A percentile compares a stretch with the other conserved stretches of the same genome.
These are phyloP conservation scores for Fraxinus greggii DNA, from an alignment of 305 asterid genomes.

Conservation along the genomic window DNA sequence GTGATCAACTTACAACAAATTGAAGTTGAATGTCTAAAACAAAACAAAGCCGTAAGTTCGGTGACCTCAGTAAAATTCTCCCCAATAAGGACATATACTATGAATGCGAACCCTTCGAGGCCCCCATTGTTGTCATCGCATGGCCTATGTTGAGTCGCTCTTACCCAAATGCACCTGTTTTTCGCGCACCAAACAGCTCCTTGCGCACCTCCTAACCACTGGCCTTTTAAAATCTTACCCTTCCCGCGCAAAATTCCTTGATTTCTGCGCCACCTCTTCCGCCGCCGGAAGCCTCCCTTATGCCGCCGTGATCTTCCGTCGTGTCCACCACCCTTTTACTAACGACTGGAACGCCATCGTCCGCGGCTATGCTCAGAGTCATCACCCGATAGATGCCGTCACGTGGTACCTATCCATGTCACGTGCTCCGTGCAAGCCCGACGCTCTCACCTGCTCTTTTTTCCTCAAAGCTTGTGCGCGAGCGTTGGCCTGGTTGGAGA, in stretches of 20 bases:
- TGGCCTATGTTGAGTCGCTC: slow-evolving; percentile 62
- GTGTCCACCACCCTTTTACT: slow-evolving; percentile 49
- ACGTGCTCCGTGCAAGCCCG: slow-evolving; percentile 64
- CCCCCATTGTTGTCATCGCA: slow-evolving; percentile 2
- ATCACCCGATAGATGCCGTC: slow-evolving; percentile 57
- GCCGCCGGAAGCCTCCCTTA: slow-evolving; percentile 55
- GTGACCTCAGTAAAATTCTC: not conserved
- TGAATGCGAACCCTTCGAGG: not conserved
- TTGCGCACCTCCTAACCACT: slow-evolving; percentile 72
- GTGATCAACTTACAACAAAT: not conserved
- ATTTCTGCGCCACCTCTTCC: slow-evolving; percentile 56
- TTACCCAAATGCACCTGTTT: slow-evolving; percentile 57
- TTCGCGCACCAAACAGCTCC: slow-evolving; percentile 60
- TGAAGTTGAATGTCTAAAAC: not conserved
- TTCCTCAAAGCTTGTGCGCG: slow-evolving; percentile 92
- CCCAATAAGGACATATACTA: not conserved
- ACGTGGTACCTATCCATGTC: slow-evolving; percentile 58
- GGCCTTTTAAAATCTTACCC: slow-evolving; percentile 57
- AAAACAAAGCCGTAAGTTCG: not conserved
- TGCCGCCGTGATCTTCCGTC: slow-evolving; percentile 59
- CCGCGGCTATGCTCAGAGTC: slow-evolving; percentile 88
- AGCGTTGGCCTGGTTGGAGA: slow-evolving; percentile 50
- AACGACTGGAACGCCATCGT: slow-evolving; percentile 95
- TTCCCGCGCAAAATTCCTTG: slow-evolving; percentile 73
- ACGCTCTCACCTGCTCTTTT: slow-evolving; percentile 91